These are phyloP conservation scores for Triangularia setosa DNA, from an alignment of 2,329 filamentous ascomycete species.

Conservation along the genomic window DNA sequence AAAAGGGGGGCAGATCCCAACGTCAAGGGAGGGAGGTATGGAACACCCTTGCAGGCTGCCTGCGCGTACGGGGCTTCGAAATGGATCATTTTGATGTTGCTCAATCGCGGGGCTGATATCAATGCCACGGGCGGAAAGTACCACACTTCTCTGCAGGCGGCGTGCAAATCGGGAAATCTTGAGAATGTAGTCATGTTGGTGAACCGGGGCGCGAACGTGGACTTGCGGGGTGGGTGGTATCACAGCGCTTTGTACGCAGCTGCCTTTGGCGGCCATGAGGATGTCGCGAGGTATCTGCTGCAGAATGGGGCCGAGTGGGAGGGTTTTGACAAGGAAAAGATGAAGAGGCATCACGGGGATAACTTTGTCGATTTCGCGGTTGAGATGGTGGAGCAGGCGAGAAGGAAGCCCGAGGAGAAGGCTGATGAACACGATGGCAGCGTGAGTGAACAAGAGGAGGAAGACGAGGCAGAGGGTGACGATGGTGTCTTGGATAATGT, in stretches of 20 bases:
- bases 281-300: conserved; percentile 1
- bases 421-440: background rate
- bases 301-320: background rate
- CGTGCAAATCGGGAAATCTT: background rate
- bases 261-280: background rate
- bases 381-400: background rate
- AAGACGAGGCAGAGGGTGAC: background rate
- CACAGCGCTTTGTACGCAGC: background rate
- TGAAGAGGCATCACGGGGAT: background rate
- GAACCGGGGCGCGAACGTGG: conserved; percentile 5
- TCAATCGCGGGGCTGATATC: background rate
- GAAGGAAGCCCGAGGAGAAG: background rate
- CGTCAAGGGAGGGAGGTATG: background rate
- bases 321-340: background rate
- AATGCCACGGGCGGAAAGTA: background rate
- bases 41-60: conserved; percentile 5
- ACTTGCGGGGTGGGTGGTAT: background rate
- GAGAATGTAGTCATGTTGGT: background rate
- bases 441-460: background rate
- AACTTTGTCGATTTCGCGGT: background rate
- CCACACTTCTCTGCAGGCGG: conserved; percentile 3
- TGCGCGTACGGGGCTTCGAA: background rate
- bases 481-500: background rate
- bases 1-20: conserved; percentile 2
- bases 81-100: background rate